Evolutionary conservation across 2,329 filamentous ascomycete genomes (phyloP), one percentile per base, ranked within the genome.

Genomic region (Xylariaceae sp.): DNA sequence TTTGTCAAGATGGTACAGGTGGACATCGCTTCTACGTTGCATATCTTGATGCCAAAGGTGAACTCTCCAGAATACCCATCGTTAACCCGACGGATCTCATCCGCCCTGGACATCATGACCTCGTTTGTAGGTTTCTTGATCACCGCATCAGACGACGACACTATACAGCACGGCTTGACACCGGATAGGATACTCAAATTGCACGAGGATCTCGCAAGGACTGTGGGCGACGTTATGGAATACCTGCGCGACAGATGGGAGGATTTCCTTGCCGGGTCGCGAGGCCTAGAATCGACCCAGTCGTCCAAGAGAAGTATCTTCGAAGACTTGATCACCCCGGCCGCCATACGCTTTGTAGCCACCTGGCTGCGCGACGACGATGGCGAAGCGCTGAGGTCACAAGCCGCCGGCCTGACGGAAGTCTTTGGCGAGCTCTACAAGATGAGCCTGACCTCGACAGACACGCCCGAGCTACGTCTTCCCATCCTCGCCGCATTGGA

Each of bases 281-380:
- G 62, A 9, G 73, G 73, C 2, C 65, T 46, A 32, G 48, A 44
- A 60, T 12, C 63, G 62, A 17, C 62, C 67, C 18, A 71, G 71
- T 0, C 60, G 82, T 11, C 65, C 72, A 78, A 78, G 77, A 83
- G 40, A 69, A 61, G 65, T 19, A 63, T 64, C 3, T 64, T 67
- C 2, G 62, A 69, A 5, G 81, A 85, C 49, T 71, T 75, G 1
- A 64, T 85, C 6, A 65, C 81, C 2, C 66, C 81, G 2, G 72
- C 80, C 3, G 71, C 74, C 0, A 59, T 83, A 15, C 64, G 76
- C 31, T 63, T 74, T 0, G 53, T 85, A 19, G 71, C 78, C 1
- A 67, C 84, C 13, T 85, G 82, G 82, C 62, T 85, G n/a, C 67
- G 76, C 6, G 81, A 85, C 46, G 81, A 85, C 40, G 80, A 84